phyloP scores from a whole-genome alignment of 164 flowering plant species.

The Amborella trichopoda region DNA sequence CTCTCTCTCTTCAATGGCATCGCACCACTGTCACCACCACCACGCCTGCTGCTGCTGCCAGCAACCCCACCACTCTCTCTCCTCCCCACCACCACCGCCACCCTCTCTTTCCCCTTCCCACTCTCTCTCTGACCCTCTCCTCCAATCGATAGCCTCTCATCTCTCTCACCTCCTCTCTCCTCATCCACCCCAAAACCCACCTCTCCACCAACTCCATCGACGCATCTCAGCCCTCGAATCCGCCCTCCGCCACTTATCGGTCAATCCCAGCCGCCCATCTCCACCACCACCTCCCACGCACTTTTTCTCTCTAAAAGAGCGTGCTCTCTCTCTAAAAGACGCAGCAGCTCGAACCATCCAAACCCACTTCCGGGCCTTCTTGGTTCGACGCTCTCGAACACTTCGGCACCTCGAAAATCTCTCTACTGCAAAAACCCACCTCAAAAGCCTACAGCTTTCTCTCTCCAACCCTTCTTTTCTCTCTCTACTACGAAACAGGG shows the following conservation, averaged over 20 bases:
- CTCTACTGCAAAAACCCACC: slow-evolving; percentile 49
- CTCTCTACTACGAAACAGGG: too few relatives aligned
- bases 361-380: slow-evolving; percentile 60
- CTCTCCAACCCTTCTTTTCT: too few relatives aligned
- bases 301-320: slow-evolving; percentile 9
- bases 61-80: slow-evolving; percentile 3
- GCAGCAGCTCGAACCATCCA: slow-evolving; percentile 75
- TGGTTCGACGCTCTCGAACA: slow-evolving; percentile 68
- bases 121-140: slow-evolving; percentile 20
- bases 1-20: slow-evolving; percentile 31
- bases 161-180: slow-evolving; percentile 35
- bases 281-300: slow-evolving; percentile 1
- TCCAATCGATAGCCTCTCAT: slow-evolving; percentile 28
- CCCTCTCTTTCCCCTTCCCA: too few relatives aligned
- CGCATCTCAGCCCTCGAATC: slow-evolving; percentile 15
- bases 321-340: slow-evolving; percentile 45
- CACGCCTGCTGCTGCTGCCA: slow-evolving; percentile 8
- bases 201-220: slow-evolving; percentile 48
- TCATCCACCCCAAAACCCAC: slow-evolving; percentile 10
- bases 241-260: slow-evolving; percentile 4
- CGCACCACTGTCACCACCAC: slow-evolving; percentile 26
- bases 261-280: too few relatives aligned
- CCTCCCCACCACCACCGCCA: slow-evolving; percentile 12
- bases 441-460: slow-evolving; percentile 41
- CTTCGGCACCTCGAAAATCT: slow-evolving; percentile 66